These are phyloP conservation scores for Magnusiomyces sp. DNA, from an alignment of 1,139 yeast species.

Conservation along the genomic window DNA sequence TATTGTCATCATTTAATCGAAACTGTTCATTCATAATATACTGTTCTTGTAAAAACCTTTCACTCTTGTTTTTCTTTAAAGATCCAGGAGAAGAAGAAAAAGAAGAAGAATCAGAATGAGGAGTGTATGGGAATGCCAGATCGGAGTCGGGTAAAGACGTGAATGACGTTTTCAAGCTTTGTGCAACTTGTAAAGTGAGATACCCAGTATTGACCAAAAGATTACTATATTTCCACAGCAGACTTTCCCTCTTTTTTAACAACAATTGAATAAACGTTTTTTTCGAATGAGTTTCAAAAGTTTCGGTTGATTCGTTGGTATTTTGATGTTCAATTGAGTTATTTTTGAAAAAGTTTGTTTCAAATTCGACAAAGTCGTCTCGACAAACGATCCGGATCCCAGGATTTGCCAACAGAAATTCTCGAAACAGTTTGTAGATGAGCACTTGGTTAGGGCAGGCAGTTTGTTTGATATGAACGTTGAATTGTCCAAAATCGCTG, in stretches of 20 bases:
- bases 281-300: background rate
- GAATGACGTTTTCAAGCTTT: background rate
- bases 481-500: background rate
- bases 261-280: background rate
- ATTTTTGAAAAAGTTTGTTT: background rate
- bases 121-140: background rate
- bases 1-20: background rate
- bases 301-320: background rate
- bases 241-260: background rate
- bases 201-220: background rate
- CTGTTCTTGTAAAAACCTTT: background rate
- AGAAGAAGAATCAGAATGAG: background rate
- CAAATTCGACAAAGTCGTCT: background rate
- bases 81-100: too few species aligned
- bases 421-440: background rate
- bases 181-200: background rate
- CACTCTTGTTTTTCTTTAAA: background rate
- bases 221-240: background rate
- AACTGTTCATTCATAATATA: background rate
- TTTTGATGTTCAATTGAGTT: background rate
- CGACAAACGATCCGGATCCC: background rate
- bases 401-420: background rate
- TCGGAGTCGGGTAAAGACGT: background rate
- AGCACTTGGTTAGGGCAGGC: background rate
- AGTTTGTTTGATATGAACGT: background rate